Base-by-base conservation (phyloP, 2,329 filamentous ascomycete genomes). In the Trichocomaceae sp. region DNA sequence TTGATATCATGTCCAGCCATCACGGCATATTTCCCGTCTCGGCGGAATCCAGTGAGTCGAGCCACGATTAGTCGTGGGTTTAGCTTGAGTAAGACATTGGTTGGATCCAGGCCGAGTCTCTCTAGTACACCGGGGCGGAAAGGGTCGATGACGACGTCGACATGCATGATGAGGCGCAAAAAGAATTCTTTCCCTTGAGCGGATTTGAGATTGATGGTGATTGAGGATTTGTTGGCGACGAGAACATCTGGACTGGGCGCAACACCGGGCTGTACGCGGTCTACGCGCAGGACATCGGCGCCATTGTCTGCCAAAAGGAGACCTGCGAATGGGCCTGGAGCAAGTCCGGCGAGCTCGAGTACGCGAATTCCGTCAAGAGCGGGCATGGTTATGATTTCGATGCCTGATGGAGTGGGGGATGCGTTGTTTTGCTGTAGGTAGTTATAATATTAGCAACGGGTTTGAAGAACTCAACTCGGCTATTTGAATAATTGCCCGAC, bases 1-100 rank as follows among this genome's bases (percentile, higher is more conserved):
- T 96, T 95, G 69, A 95, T 93, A 68, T 95, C 90, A 67, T 95
- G 90, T 31, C 90, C 90, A 0, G 90, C 89, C 90, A 95, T 95
- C 63, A 77, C 71, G 26, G 79, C 79, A 71, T 95, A 96, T 62
- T 82, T 83, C 1, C 90, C 90, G 72, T 92, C 88, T 26, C 90
- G 77, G n/a, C 90, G 78, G 70, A 95, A 96, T 0, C 90, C 90
- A 4, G 89, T 91, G 78, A 96, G 84, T 44, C 90, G 83, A 12
- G 80, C 88, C 52, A 93, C 83, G 52, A 96, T 82, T 3, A 96
- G 73, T 0, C 84, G 76, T 8, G 84, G 85, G 68, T 95, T 95
- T 15, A 80, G 62, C n/a, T 69, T 72, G 23, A 82, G 72, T 3
- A 95, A 76, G 1, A 79, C 78, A 0, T 79, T 76, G 9, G 76